These are phyloP conservation scores for Lactarius sp. DNA, from an alignment of 768 basidiomycete genomes.

Conservation along the genomic window DNA sequence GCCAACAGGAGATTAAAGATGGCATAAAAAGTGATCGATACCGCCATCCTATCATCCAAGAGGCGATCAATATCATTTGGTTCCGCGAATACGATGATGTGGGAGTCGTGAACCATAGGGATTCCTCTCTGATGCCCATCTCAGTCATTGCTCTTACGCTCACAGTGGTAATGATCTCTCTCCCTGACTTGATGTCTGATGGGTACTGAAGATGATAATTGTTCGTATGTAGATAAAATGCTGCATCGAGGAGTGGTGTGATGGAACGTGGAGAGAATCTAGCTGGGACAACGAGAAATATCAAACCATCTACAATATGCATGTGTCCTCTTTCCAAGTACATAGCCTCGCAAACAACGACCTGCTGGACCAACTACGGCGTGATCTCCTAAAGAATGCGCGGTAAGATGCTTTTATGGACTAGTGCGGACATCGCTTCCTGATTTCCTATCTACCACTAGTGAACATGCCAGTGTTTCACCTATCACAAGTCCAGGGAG, in stretches of 20 bases:
- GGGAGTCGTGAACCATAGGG: too few species aligned
- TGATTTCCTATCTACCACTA: not conserved
- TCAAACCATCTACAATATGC: not conserved
- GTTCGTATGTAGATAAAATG: not conserved
- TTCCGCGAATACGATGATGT: slow-evolving; percentile 5
- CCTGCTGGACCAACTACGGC: not conserved
- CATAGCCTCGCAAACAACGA: not conserved
- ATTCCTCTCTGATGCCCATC: not conserved
- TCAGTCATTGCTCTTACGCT: not conserved
- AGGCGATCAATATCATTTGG: not conserved
- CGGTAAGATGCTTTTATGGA: not conserved
- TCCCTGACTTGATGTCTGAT: too few species aligned
- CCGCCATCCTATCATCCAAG: slow-evolving; percentile 11
- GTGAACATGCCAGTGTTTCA: slow-evolving; percentile 1
- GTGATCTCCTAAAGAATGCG: not conserved
- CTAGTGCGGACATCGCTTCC: not conserved
- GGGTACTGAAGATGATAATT: too few species aligned
- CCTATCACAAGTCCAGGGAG: not conserved
- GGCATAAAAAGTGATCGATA: not conserved
- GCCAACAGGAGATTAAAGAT: too few species aligned
- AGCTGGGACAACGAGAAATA: not conserved
- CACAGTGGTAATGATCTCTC: not conserved
- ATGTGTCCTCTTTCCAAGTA: not conserved
- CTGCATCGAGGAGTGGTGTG: not conserved
- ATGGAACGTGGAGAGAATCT: not conserved